These are phyloP conservation scores for Prunus kanzakura DNA, from an alignment of 306 rosid species.

Conservation along the genomic window DNA sequence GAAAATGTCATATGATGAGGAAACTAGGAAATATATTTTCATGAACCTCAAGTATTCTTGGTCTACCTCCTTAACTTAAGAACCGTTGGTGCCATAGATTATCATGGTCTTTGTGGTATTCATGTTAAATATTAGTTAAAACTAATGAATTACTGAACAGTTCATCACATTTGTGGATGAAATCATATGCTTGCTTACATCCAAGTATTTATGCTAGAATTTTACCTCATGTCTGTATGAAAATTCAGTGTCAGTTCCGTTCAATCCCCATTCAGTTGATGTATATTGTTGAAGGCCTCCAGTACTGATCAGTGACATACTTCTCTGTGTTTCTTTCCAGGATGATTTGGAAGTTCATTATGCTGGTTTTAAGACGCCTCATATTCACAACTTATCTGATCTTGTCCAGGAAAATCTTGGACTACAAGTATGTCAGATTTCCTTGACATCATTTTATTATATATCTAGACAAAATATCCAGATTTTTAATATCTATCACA, in stretches of 20 bases:
- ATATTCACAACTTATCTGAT: constrained; percentile 88
- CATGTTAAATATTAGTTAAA: background rate
- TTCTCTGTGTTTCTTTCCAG: constrained; percentile 44
- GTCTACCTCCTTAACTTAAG: background rate
- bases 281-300: background rate
- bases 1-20: constrained; percentile 2
- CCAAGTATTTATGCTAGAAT: background rate
- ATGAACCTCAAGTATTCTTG: constrained; percentile 5
- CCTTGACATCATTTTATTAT: background rate
- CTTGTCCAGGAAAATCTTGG: constrained; percentile 78
- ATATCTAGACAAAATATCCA: background rate
- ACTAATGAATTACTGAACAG: background rate
- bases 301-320: constrained; percentile 8
- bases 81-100: background rate
- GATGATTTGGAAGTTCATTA: constrained; percentile 75
- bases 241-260: background rate
- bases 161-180: background rate
- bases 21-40: background rate
- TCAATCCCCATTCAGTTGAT: background rate
- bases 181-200: background rate
- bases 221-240: background rate
- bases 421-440: constrained; percentile 51
- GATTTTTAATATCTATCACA: background rate
- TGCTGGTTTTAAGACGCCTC: constrained; percentile 75
- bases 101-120: background rate